A percentile compares a stretch with the other conserved stretches of the same genome.
Evolutionary conservation across 352 stramenopile species (phyloP).

Genomic region (Hyaloperonospora arabidopsidis): DNA sequence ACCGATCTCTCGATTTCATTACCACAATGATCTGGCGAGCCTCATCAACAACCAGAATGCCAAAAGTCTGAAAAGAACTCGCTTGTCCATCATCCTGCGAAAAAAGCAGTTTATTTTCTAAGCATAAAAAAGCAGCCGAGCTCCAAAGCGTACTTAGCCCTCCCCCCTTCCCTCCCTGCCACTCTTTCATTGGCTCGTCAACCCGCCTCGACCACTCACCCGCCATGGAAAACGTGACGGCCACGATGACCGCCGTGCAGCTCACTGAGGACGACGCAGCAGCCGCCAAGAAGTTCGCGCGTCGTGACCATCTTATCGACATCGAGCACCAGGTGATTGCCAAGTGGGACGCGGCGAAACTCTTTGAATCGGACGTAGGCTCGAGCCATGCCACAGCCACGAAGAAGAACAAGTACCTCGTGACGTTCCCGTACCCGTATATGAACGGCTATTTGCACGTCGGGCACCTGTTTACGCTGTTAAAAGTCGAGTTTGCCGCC

Average conservation of each 20-base stretch:
- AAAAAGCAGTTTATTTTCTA: too few relatives aligned
- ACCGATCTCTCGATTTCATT: too few relatives aligned
- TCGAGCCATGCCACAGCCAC: conserved; percentile 7
- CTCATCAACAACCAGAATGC: too few relatives aligned
- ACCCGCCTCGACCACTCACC: background rate
- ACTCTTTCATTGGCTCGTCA: conserved; percentile 21
- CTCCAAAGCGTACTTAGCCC: too few relatives aligned
- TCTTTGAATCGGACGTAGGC: conserved; percentile 87
- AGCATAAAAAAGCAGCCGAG: too few relatives aligned
- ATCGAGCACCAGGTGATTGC: conserved; percentile 89
- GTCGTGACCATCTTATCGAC: conserved; percentile 84
- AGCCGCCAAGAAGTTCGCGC: conserved; percentile 70
- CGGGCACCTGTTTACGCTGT: conserved; percentile 95
- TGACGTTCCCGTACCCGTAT: conserved; percentile 99
- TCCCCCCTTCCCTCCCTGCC: too few relatives aligned
- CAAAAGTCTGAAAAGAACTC: too few relatives aligned
- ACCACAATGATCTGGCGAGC: too few relatives aligned
- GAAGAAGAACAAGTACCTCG: conserved; percentile 93
- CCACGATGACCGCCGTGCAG: conserved; percentile 78
- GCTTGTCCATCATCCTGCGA: too few relatives aligned
- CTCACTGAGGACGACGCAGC: conserved; percentile 38
- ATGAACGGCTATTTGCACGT: conserved; percentile 99
- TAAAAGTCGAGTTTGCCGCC: conserved; percentile 94
- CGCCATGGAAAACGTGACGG: conserved; percentile 60
- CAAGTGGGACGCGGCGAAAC: conserved; percentile 82